These are phyloP conservation scores for Phytophthora brassicae DNA, from an alignment of 352 stramenopile genomes.

Conservation along the genomic window DNA sequence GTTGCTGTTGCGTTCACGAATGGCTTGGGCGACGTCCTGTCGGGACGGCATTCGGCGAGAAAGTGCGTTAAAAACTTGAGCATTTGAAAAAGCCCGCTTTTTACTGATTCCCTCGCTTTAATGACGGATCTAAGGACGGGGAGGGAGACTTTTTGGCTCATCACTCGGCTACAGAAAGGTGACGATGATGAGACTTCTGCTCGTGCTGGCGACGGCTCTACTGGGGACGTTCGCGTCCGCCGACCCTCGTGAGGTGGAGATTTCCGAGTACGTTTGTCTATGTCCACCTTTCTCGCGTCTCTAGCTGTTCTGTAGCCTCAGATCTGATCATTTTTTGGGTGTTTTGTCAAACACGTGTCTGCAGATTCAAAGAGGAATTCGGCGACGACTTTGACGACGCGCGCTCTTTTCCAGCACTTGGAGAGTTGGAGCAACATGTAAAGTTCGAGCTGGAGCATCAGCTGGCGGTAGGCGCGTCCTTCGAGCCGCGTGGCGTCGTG, in stretches of 20 bases:
- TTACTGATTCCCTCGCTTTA: neutral
- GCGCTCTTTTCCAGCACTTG: slow-evolving; percentile 21
- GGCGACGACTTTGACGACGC: slow-evolving; percentile 67
- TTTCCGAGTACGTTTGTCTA: slow-evolving; percentile 46
- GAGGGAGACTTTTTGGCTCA: neutral
- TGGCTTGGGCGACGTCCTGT: slow-evolving; percentile 24
- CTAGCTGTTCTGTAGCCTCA: slow-evolving; percentile 2
- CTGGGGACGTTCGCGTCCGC: slow-evolving; percentile 30
- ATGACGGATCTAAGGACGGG: neutral
- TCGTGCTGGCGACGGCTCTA: slow-evolving; percentile 40
- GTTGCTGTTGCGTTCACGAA: slow-evolving; percentile 26
- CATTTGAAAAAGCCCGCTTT: slow-evolving; percentile 6
- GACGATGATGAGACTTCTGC: slow-evolving; percentile 18
- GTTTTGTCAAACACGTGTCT: neutral
- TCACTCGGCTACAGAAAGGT: slow-evolving; percentile 10
- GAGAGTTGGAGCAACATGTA: slow-evolving; percentile 47
- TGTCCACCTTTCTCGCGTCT: neutral
- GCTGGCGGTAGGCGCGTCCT: slow-evolving; percentile 31
- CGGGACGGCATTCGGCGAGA: slow-evolving; percentile 15
- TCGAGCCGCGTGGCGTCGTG: slow-evolving; percentile 55
- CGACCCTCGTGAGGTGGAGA: slow-evolving; percentile 65
- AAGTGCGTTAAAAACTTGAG: slow-evolving; percentile 17
- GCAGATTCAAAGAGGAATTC: slow-evolving; percentile 69
- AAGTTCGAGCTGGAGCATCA: slow-evolving; percentile 72
- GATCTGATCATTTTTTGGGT: slow-evolving; percentile 11